Base-by-base conservation (phyloP, 192 early-diverging fungal species). In the Coemansia sp. region DNA sequence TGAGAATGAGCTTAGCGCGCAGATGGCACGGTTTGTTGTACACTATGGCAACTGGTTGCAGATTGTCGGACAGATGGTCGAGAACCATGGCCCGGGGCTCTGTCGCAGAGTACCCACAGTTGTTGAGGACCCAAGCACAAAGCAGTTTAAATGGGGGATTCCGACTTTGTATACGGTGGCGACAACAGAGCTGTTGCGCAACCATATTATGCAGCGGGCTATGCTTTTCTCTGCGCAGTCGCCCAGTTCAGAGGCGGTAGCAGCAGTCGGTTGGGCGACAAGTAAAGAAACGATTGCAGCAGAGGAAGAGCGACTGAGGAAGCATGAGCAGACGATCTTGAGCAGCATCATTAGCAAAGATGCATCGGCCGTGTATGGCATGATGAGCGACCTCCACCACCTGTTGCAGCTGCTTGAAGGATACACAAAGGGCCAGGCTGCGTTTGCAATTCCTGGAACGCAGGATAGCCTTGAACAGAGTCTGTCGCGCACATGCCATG, bases 61-160 rank as follows among this genome's bases (percentile, higher is more conserved):
- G 44, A 74, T 79, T 10, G 60, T 74, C 9, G 55, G 47, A 61
- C 76, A 79, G 68, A 65, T 79, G 18, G 21, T 74, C 9, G 76
- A 79, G 48, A 73, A 70, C 60, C 71, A 79, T 41, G 71, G 76
- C 7, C 61, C 64, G 10, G 24, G 49, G 57, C 67, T 74, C 21
- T 74, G 76, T 28, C 59, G 64, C 7, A 67, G 76, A 28, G 64
- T 74, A 58, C 76, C 76, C 7, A 62, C 68, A 3, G 76, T 79
- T 27, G 50, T 79, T 23, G 76, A 69, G 24, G 76, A 79, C 19
- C 71, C 76, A 26, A 53, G 47, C 28, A 70, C 76, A 2, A 48
- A 51, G n/a, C 76, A 79, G 64, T 79, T 74, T 56, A 65, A 55
- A 34, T 79, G 76, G 76, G 76, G 76, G 0, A 59, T 79, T 22